Conservation (phyloP, 805 yeast genomes). For the Metschnikowia orientalis region DNA sequence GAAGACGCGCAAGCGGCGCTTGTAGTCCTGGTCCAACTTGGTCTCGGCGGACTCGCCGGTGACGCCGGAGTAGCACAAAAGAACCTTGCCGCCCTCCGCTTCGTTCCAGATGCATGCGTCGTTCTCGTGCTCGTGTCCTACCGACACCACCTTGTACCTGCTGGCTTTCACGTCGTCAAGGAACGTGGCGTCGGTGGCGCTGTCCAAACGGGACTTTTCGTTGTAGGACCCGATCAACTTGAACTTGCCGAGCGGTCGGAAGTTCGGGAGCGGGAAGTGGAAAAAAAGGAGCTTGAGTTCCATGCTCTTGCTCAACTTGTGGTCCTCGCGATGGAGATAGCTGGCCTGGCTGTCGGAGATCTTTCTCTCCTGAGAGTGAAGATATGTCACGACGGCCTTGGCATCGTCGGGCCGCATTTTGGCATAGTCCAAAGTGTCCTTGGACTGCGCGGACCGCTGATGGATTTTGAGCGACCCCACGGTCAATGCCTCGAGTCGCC, state of each 20-base stretch:
- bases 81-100: constrained; percentile 18
- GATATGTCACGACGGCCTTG: constrained; percentile 26
- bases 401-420: constrained; percentile 12
- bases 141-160: constrained; percentile 35
- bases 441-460: constrained; percentile 5
- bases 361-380: constrained; percentile 30
- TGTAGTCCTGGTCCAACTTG: constrained; percentile 20
- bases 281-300: constrained; percentile 32
- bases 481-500: constrained; percentile 31
- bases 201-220: constrained; percentile 32
- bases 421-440: constrained; percentile 8
- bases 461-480: constrained; percentile 32
- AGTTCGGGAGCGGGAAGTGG: constrained; percentile 42
- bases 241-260: constrained; percentile 36
- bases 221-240: constrained; percentile 36
- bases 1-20: constrained; percentile 33
- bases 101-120: constrained; percentile 36
- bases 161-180: constrained; percentile 32
- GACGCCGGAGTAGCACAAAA: constrained; percentile 39
- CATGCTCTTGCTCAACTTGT: constrained; percentile 7
- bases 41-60: constrained; percentile 37
- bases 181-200: constrained; percentile 26
- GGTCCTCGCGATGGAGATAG: constrained; percentile 27
- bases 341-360: constrained; percentile 33
- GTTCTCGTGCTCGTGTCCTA: constrained; percentile 43